phyloP scores from a whole-genome alignment of 345 rosid genomes.

The Tarenaya hassleriana region DNA sequence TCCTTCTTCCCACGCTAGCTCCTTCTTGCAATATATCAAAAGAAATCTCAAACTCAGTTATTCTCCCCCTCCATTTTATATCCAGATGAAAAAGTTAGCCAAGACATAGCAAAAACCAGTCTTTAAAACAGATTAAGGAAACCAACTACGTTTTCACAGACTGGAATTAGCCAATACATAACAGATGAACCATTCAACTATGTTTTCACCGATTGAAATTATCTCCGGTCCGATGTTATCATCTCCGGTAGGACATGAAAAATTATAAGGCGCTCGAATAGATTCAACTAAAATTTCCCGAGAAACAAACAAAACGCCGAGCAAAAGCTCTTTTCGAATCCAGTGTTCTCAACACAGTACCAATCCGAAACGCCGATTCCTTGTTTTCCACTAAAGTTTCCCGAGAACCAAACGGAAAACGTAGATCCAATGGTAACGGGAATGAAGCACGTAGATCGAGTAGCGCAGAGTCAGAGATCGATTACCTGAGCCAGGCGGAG shows the following conservation, averaged over 20 bases:
- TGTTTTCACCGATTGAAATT: too few species aligned
- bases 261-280: not conserved
- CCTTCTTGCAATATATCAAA: not conserved
- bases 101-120: too few species aligned
- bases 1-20: not conserved
- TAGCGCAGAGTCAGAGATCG: not conserved
- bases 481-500: constrained; percentile 25
- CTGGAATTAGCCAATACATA: too few species aligned
- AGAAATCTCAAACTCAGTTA: not conserved
- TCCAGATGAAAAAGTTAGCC: too few species aligned
- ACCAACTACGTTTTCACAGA: too few species aligned
- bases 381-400: constrained; percentile 4
- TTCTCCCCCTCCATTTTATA: too few species aligned
- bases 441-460: constrained; percentile 16
- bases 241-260: too few species aligned
- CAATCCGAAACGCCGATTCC: not conserved
- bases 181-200: too few species aligned
- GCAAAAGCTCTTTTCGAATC: not conserved
- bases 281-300: not conserved
- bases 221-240: too few species aligned
- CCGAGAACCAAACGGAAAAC: constrained; percentile 6
- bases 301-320: not conserved
- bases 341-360: not conserved
- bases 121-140: too few species aligned
- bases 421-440: constrained; percentile 13